phyloP scores from a whole-genome alignment of 495 filamentous ascomycete species.

The Immersiella caudata region DNA sequence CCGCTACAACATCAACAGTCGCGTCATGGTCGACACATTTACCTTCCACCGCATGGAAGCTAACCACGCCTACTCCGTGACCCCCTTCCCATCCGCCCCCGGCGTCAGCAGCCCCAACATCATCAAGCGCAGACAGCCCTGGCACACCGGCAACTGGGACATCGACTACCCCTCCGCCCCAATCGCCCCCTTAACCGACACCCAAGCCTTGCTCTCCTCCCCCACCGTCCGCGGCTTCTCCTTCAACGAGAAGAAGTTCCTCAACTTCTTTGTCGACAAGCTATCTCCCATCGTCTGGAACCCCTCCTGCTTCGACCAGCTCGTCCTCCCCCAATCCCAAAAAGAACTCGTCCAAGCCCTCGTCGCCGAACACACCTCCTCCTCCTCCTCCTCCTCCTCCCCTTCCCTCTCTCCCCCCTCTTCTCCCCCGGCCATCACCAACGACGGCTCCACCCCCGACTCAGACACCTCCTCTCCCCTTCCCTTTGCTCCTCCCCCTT shows the following conservation, averaged over 20 bases:
- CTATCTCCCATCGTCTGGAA: conserved; percentile 70
- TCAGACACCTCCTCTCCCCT: neutral
- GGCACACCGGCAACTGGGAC: conserved; percentile 14
- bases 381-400: too few species aligned
- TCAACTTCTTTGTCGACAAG: conserved; percentile 73
- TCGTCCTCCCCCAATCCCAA: conserved; percentile 74
- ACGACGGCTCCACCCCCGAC: neutral
- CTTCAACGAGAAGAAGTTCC: conserved; percentile 82
- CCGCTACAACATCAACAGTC: conserved; percentile 22
- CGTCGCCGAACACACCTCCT: conserved; percentile 66
- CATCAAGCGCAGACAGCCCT: conserved; percentile 16
- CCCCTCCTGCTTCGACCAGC: conserved; percentile 70
- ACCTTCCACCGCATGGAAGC: conserved; percentile 23
- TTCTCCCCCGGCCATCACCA: neutral
- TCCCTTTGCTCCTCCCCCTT: neutral
- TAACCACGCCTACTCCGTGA: conserved; percentile 13
- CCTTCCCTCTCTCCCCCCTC: too few species aligned
- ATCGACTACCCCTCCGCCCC: neutral
- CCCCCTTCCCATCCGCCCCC: neutral
- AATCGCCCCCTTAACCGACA: conserved; percentile 19
- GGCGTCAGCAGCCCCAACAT: too few species aligned
- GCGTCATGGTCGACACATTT: conserved; percentile 25
- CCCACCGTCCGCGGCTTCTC: conserved; percentile 66
- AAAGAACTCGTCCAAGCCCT: conserved; percentile 82
- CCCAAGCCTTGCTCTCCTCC: conserved; percentile 32